Base-by-base conservation (phyloP, 805 yeast species). In the Cyberlindnera veronae region DNA sequence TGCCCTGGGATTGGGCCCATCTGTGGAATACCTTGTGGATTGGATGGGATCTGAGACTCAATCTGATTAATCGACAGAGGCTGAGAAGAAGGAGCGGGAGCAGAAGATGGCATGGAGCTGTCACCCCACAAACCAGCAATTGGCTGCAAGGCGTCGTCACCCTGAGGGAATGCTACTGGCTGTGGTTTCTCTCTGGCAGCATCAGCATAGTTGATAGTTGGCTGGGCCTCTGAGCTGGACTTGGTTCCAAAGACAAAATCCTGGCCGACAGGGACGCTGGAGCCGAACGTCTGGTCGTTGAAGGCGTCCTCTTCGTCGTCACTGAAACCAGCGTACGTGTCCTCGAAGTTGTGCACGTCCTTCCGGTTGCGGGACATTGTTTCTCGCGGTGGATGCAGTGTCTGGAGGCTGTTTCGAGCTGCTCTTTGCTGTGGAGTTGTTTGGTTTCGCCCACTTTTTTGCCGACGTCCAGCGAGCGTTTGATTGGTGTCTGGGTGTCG, bases 1-100 rank as follows among this genome's bases (percentile, higher is more conserved):
- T 33, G 43, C 7, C 36, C 36, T 27, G 46, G 46, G 8, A 27
- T 32, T 15, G 24, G 37, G n/a, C n/a, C n/a, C 26, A 30, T 26
- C 16, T 26, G 39, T 10, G 39, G 45, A 36, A 54, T 51, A 23
- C 56, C 49, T 19, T 48, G 38, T 15, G 32, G 41, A 14, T 17
- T 20, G 9, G 34, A 17, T 21, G 55, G 41, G 36, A 47, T 33
- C 39, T 79, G 87, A 8, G 95, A 87, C 64, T 89, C 96, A 49
- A 89, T 76, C 53, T 89, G 95, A 58, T 84, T 91, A 59, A 87
- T 68, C 10, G 95, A 83, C 51, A 84, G n/a, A n/a, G n/a, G n/a
- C n/a, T n/a, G n/a, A n/a, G n/a, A n/a, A n/a, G n/a, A n/a, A n/a
- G n/a, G n/a, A n/a, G n/a, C n/a, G n/a, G n/a, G n/a, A n/a, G n/a